Evolutionary conservation across 768 basidiomycete species (phyloP), one percentile per base, ranked within the genome.

Genomic region (Cystofilobasidium ferigula): DNA sequence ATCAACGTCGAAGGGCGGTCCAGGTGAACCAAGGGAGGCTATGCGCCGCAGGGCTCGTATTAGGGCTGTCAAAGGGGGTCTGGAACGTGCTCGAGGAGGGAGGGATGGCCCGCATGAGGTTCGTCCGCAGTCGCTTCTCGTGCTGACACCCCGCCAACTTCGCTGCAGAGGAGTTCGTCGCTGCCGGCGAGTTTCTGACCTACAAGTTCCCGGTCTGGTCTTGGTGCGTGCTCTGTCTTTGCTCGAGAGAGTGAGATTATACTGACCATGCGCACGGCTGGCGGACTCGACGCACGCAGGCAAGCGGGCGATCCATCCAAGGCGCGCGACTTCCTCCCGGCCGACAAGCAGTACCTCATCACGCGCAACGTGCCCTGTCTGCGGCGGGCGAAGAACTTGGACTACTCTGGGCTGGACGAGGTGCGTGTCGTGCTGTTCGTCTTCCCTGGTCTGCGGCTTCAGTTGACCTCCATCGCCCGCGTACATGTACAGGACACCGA

Each of bases 151-250:
- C 24, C 22, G 24, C 35, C 56, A 10, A 63, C 69, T 82, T 76
- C 43, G 34, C 13, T 24, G 30, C 74, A 88, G 94, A 99, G 84
- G 95, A 98, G 77, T 98, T 95, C 73, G 90, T 97, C 34, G 91
- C 89, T 20, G 95, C 95, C 10, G 95, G 95, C 62, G 95, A 99
- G 76, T 98, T 97, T 78, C 79, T 99, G 67, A 81, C 86, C 9
- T 97, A 97, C 84, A 99, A 99, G 80, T 99, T 99, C 77, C 89
- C 90, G 14, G 91, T 95, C 30, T 99, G 95, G 95, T 81, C 84
- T 73, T 99, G 95, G 95, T 89, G 64, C 71, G 87, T 70, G 35
- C 28, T 22, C 14, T n/a, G 12, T 13, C 35, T 18, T 2, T 9
- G 48, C n/a, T 30, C 20, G 36, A 14, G 38, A 32, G 20, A 5